Evolutionary conservation across 2,329 filamentous ascomycete genomes (phyloP), one percentile per base, ranked within the genome.

Genomic region (Colletotrichum musicola): DNA sequence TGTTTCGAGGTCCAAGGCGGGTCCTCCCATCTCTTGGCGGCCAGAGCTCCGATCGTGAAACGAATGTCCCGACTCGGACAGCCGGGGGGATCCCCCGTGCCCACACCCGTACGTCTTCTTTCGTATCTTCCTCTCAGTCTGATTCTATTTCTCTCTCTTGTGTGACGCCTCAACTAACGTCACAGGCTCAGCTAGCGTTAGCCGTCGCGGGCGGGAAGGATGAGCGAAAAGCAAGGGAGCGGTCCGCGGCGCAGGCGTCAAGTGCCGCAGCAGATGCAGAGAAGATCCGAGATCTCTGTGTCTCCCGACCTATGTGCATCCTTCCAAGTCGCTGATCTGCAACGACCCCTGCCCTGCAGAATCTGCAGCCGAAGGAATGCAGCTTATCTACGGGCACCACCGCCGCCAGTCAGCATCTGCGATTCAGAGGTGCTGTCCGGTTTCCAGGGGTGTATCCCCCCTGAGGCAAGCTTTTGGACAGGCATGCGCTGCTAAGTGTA

Each of bases 1-100:
- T 59, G 65, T 68, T 68, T 68, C 65, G 62, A 68, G 55, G 62
- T 50, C 65, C 55, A 61, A 61, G 65, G 65, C 65, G 65, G 62
- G 65, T 56, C 65, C 55, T 65, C 49, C 62, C 65, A 68, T 68
- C 54, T 64, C 65, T 65, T 65, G 65, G 65, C 65, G 65, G 62
- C 62, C 65, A 65, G 65, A 65, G 65, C 65, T 60, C 62, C 56
- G 65, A 65, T 68, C 49, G 22, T 68, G 65, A 68, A 68, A 68
- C 65, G 50, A 68, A 65, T 60, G 62, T 55, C 55, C 65, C 65
- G 65, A 65, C 65, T 68, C 62, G 55, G 25, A 51, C 62, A n/a
- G 42, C 62, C 62, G 35, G 62, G 22, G 49, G 42, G 30, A 9
- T 9, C 42, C 50, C 55, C 55, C 55, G 55, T 51, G 47, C 38